Evolutionary conservation across 163 green algal genomes (phyloP).

Genomic region (Scenedesmus sp.): DNA sequence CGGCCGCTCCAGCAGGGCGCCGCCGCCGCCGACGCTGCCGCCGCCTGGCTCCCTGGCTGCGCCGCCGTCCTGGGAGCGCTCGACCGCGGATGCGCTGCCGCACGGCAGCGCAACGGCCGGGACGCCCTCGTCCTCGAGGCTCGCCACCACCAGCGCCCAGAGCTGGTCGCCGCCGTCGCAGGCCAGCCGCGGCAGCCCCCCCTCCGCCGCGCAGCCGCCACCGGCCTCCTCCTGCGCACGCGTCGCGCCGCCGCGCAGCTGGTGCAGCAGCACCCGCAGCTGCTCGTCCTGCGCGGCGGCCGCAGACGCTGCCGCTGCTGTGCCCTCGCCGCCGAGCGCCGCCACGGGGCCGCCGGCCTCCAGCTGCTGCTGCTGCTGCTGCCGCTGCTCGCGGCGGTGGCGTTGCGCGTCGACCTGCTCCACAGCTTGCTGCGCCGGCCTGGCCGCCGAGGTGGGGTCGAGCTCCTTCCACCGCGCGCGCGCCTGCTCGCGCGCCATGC

Average conservation of each 20-base stretch:
- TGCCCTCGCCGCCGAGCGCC: not conserved
- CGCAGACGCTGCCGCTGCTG: conserved; percentile 11
- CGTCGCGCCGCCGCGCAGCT: conserved; percentile 13
- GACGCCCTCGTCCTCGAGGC: too few relatives aligned
- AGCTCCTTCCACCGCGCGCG: conserved; percentile 55
- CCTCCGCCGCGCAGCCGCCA: too few relatives aligned
- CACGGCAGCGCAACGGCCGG: too few relatives aligned
- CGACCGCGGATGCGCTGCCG: too few relatives aligned
- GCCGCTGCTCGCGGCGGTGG: conserved; percentile 12
- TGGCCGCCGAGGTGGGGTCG: conserved; percentile 56
- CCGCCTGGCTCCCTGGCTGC: too few relatives aligned
- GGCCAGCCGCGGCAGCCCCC: too few relatives aligned
- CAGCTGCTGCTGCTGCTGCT: conserved; percentile 31
- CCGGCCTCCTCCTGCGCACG: too few relatives aligned
- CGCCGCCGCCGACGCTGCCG: too few relatives aligned
- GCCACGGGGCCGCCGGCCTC: not conserved
- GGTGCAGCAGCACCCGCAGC: conserved; percentile 36
- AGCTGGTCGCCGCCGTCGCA: too few relatives aligned
- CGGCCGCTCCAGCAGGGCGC: too few relatives aligned
- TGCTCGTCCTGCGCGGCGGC: conserved; percentile 26
- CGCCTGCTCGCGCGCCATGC: conserved; percentile 57
- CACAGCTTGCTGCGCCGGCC: conserved; percentile 49
- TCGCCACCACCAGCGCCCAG: too few relatives aligned
- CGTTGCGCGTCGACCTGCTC: conserved; percentile 48
- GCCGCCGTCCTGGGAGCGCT: too few relatives aligned